These are phyloP conservation scores for Endoconidiophora polonica DNA, from an alignment of 2,329 filamentous ascomycete genomes.

Conservation along the genomic window DNA sequence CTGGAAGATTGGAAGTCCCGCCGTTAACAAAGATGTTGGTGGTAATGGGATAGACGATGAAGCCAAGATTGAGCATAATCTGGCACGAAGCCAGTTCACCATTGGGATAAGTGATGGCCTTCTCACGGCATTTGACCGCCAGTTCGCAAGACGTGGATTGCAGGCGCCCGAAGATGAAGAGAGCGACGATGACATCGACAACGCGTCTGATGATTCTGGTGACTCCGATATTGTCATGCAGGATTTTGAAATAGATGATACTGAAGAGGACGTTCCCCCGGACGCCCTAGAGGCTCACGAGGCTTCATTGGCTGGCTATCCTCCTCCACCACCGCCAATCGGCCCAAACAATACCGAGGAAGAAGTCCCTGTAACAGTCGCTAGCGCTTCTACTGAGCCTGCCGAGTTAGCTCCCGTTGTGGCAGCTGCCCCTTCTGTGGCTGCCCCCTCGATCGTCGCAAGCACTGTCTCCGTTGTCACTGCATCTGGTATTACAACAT, in stretches of 20 bases:
- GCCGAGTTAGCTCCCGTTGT: neutral
- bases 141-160: too few relatives aligned
- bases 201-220: neutral
- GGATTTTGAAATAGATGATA: neutral
- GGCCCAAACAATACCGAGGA: conserved; percentile 22
- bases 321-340: conserved; percentile 47
- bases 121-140: too few relatives aligned
- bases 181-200: conserved; percentile 26
- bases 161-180: conserved; percentile 23
- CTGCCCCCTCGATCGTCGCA: conserved; percentile 41
- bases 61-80: conserved; percentile 37
- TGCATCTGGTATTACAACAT: conserved; percentile 56
- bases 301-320: conserved; percentile 57
- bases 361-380: conserved; percentile 19
- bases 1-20: conserved; percentile 76
- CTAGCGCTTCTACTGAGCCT: conserved; percentile 20
- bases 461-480: conserved; percentile 32
- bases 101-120: too few relatives aligned
- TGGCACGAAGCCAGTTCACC: too few relatives aligned
- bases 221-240: conserved; percentile 7
- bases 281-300: neutral
- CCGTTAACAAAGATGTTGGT: conserved; percentile 61
- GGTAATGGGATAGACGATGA: conserved; percentile 71
- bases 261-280: conserved; percentile 26
- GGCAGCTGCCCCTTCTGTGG: conserved; percentile 36